Evolutionary conservation across 163 green algal genomes (phyloP), one percentile per base, ranked within the genome.

Genomic region (Coccomyxa subellipsoidea): DNA sequence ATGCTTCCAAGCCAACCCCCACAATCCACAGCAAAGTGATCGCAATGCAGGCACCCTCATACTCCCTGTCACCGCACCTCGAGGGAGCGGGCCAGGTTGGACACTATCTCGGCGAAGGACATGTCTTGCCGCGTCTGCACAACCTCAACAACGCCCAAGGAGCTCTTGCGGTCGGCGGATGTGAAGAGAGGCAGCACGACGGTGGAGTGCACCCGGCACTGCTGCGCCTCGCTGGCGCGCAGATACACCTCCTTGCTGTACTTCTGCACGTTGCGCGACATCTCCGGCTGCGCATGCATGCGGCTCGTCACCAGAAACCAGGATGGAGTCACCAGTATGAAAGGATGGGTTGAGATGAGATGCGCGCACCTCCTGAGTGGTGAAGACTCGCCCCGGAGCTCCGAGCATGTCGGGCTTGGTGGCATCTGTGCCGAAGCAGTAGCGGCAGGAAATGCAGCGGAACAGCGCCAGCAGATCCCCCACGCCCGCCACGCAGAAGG

Each of bases 381-480:
- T 88, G 81, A 93, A 97, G 2, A 97, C 93, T 7, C 93, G 80
- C 15, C 93, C 93, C 4, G 94, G 89, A 3, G 93, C 93, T 0
- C 93, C 93, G 85, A 97, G 92, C 31, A 93, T 84, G 25, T 80
- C 71, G 0, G 93, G 90, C 78, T 90, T 86, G 32, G 81, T 83
- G 0, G 91, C 77, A 69, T 96, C 89, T 1, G 93, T 95, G 73
- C 83, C 88, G 77, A 97, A 97, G 72, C 89, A 87, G 83, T 95
- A 97, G 27, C 94, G 90, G 82, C 94, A 95, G 1, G 88, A 94
- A n/a, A 97, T 93, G 84, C 94, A 97, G 69, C 94, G 90, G 77
- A 97, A 97, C 70, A 97, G 82, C 1, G 94, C 94, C 35, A 97
- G 86, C 25, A 97, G 86, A 79, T 97, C 94, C 6, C 93, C 92